Evolutionary conservation across 768 basidiomycete species (phyloP).

Genomic region (Rhodocollybia butyracea): DNA sequence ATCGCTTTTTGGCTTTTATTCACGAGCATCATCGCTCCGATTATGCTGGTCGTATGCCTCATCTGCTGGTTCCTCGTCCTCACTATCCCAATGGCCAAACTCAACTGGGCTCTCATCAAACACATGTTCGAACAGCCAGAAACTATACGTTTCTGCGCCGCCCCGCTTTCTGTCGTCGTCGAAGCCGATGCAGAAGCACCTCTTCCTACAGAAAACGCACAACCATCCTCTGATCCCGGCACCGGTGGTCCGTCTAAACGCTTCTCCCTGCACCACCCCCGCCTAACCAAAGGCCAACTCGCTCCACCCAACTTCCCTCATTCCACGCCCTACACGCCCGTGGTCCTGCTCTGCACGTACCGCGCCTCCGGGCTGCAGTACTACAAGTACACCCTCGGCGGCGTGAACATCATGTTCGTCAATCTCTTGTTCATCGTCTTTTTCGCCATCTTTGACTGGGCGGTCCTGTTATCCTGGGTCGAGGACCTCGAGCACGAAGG

Average conservation of each 20-base stretch:
- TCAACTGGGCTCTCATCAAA: slow-evolving; percentile 92
- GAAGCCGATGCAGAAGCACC: slow-evolving; percentile 17
- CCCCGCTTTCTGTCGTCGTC: slow-evolving; percentile 70
- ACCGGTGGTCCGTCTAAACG: slow-evolving; percentile 29
- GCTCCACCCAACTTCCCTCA: slow-evolving; percentile 83
- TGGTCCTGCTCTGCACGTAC: slow-evolving; percentile 92
- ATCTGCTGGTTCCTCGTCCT: slow-evolving; percentile 95
- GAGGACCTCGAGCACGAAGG: slow-evolving; percentile 56
- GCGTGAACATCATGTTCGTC: slow-evolving; percentile 97
- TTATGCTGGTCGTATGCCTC: slow-evolving; percentile 83
- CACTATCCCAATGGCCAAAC: slow-evolving; percentile 96
- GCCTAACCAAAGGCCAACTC: slow-evolving; percentile 81
- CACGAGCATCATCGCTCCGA: slow-evolving; percentile 76
- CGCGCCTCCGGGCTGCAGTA: slow-evolving; percentile 87
- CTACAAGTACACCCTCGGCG: slow-evolving; percentile 98
- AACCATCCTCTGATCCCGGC: slow-evolving; percentile 21
- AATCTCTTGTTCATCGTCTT: slow-evolving; percentile 92
- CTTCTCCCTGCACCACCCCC: slow-evolving; percentile 60
- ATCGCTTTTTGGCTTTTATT: slow-evolving; percentile 82
- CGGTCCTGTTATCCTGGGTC: slow-evolving; percentile 70
- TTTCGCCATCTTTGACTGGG: slow-evolving; percentile 93
- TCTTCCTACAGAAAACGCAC: neutral
- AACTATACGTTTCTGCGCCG: slow-evolving; percentile 88
- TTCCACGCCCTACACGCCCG: no score
- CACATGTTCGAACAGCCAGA: slow-evolving; percentile 78